These are phyloP conservation scores for Ophiocordyceps robertsii DNA, from an alignment of 2,329 filamentous ascomycete species.

Conservation along the genomic window DNA sequence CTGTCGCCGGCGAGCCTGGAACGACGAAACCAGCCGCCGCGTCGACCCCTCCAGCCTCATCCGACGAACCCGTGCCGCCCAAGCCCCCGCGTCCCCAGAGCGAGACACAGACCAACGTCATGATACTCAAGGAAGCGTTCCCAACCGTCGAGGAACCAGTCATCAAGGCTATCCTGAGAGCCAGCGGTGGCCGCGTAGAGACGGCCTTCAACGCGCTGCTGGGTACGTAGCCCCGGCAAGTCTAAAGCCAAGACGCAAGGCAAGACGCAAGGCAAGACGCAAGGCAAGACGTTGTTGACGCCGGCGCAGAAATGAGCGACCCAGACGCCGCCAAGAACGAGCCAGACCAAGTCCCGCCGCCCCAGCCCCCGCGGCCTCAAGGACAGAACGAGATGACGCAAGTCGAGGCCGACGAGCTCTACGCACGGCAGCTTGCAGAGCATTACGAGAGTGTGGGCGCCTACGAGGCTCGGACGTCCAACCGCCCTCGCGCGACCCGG, in stretches of 20 bases:
- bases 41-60: slow-evolving; percentile 6
- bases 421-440: slow-evolving; percentile 84
- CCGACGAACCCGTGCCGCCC: slow-evolving; percentile 40
- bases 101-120: slow-evolving; percentile 72
- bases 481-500: slow-evolving; percentile 25
- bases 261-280: neutral
- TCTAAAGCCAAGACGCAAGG: too few species aligned
- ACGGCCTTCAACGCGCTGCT: slow-evolving; percentile 91
- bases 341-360: slow-evolving; percentile 46
- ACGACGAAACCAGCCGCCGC: slow-evolving; percentile 16
- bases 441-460: slow-evolving; percentile 60
- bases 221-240: slow-evolving; percentile 32
- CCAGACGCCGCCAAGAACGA: slow-evolving; percentile 50
- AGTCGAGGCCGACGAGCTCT: slow-evolving; percentile 79
- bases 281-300: neutral
- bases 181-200: slow-evolving; percentile 79
- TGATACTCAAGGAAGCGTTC: slow-evolving; percentile 87
- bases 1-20: slow-evolving; percentile 30
- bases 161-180: slow-evolving; percentile 75
- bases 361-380: slow-evolving; percentile 67
- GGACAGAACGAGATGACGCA: slow-evolving; percentile 55
- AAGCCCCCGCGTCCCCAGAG: slow-evolving; percentile 78
- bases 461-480: slow-evolving; percentile 43
- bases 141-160: slow-evolving; percentile 68
- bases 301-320: slow-evolving; percentile 58